These are phyloP conservation scores for Talaromyces sp. DNA, from an alignment of 2,329 filamentous ascomycete genomes.

Conservation along the genomic window DNA sequence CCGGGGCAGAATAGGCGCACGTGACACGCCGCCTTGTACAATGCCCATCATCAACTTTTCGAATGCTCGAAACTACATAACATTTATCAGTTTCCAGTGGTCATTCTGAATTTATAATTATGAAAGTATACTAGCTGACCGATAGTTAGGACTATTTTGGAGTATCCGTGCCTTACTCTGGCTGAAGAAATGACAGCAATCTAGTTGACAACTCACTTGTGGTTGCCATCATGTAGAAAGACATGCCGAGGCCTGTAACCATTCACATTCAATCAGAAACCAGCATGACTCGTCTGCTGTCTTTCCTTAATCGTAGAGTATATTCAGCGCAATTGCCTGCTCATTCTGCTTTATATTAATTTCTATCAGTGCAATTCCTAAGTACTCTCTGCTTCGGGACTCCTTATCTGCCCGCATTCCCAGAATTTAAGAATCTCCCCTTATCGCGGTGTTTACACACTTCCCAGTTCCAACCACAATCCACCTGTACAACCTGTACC, in stretches of 20 bases:
- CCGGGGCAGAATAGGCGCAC: constrained; percentile 2
- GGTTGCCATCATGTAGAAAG: background rate
- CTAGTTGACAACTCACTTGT: background rate
- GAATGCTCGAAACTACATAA: background rate
- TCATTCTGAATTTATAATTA: too few relatives aligned
- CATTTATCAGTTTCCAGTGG: too few relatives aligned
- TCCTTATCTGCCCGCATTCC: constrained; percentile 5
- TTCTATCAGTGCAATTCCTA: background rate
- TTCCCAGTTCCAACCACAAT: background rate
- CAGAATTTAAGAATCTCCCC: background rate
- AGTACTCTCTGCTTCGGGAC: background rate
- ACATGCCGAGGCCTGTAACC: constrained; percentile 6
- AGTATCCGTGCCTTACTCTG: background rate
- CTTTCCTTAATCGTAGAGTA: background rate
- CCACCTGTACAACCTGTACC: background rate
- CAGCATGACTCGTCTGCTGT: background rate
- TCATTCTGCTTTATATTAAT: background rate
- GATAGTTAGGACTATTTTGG: too few relatives aligned
- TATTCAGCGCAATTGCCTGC: background rate
- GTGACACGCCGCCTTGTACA: background rate
- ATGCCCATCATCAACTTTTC: background rate
- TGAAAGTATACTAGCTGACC: background rate
- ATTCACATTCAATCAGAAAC: background rate
- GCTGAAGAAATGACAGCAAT: background rate
- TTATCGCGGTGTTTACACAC: background rate